Base-by-base conservation (phyloP, 2,329 filamentous ascomycete species). In the Alternaria incomplexa region DNA sequence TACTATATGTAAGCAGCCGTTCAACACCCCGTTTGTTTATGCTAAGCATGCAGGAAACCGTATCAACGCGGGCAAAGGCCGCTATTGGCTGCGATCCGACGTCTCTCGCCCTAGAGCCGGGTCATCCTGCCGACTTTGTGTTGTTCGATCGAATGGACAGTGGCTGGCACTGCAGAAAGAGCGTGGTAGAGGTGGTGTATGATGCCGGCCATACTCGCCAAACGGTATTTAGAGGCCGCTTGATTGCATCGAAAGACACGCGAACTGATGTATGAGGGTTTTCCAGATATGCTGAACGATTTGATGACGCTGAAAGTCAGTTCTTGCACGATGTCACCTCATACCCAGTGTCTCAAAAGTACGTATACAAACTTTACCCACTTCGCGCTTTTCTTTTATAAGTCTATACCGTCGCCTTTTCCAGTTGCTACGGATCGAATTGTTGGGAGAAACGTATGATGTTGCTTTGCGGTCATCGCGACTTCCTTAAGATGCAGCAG, bases 1-100 rank as follows among this genome's bases (percentile, higher is more conserved):
- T 89, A 5, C 77, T 93, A 50, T 91, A 83, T 70, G 85, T 85
- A 74, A 79, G 85, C 77, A 50, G 22, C 65, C 65, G 26, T 28
- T 44, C 50, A 28, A 20, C 15, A 44, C n/a, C 25, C 63, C 50
- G 40, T 48, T 30, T 58, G 22, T 61, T 69, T 74, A 57, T 75
- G 64, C 55, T 53, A 45, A 46, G n/a, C 17, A 70, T 69, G 68
- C 62, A 85, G 77, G 81, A 85, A 74, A 81, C 83, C 74, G 82
- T 87, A 4, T 85, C 83, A 11, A 81, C 78, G 13, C 74, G 82
- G 28, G 81, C 83, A 23, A 79, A 81, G 62, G 48, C 64, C 47
- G 69, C 69, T 58, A 83, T 92, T 64, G 77, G 77, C 28, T 68
- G 67, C 28, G 61, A 68, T 22, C 40, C 74, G 10, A 71, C 76